A percentile compares a stretch with the other conserved stretches of the same genome.
Conservation (phyloP, 2,329 filamentous ascomycete genomes). For the Colletotrichum somersetense region DNA sequence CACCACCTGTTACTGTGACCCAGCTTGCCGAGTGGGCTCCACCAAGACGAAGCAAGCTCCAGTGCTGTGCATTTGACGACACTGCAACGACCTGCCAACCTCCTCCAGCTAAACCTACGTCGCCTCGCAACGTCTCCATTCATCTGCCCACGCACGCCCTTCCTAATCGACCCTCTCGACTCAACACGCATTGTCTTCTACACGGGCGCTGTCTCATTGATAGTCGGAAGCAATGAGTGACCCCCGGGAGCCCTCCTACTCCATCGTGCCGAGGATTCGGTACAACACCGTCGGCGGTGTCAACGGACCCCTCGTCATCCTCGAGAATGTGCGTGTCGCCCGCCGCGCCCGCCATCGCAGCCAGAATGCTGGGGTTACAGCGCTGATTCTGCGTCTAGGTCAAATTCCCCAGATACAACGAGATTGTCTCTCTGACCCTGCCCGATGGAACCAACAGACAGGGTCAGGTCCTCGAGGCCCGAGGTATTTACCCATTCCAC, state of each 20-base stretch:
- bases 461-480: slow-evolving; percentile 96
- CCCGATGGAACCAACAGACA: slow-evolving; percentile 94
- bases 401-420: slow-evolving; percentile 97
- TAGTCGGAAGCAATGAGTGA: slow-evolving; percentile 61
- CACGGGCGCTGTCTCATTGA: slow-evolving; percentile 43
- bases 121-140: slow-evolving; percentile 33
- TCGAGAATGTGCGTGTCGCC: slow-evolving; percentile 83
- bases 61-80: slow-evolving; percentile 46
- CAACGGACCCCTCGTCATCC: slow-evolving; percentile 96
- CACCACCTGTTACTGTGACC: slow-evolving; percentile 26
- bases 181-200: slow-evolving; percentile 41
- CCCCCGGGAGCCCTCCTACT: slow-evolving; percentile 71
- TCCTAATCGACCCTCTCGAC: slow-evolving; percentile 34
- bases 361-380: neutral
- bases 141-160: slow-evolving; percentile 37
- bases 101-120: slow-evolving; percentile 45
- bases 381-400: slow-evolving; percentile 68
- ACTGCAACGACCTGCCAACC: slow-evolving; percentile 49
- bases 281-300: slow-evolving; percentile 99
- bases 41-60: slow-evolving; percentile 56
- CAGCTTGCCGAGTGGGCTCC: slow-evolving; percentile 47
- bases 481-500: slow-evolving; percentile 72
- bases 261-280: slow-evolving; percentile 74
- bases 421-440: slow-evolving; percentile 95
- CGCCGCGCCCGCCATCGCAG: slow-evolving; percentile 39